phyloP scores from a whole-genome alignment of 2,329 filamentous ascomycete species.

The Achaetomium macrosporum region DNA sequence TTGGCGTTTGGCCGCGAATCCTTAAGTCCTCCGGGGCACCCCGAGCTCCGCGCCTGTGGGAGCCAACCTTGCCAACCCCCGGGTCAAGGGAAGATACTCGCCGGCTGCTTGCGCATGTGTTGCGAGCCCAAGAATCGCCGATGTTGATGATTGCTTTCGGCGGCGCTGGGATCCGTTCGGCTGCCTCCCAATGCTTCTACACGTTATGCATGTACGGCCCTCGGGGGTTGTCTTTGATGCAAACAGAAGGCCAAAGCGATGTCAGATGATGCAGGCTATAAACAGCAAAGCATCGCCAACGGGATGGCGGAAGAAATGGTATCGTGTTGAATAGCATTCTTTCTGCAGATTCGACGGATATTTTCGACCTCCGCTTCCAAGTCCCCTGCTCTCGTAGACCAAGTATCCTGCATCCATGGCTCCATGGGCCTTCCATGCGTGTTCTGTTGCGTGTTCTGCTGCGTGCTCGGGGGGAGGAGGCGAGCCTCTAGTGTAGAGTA shows the following conservation, averaged over 20 bases:
- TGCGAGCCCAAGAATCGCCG: background rate
- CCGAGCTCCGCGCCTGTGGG: conserved; percentile 7
- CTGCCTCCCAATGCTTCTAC: background rate
- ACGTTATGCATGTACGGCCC: background rate
- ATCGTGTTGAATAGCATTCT: conserved; percentile 11
- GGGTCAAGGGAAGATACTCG: background rate
- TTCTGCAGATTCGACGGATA: conserved; percentile 15
- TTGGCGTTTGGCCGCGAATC: conserved; percentile 1
- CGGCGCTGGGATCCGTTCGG: background rate
- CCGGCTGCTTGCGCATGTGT: background rate
- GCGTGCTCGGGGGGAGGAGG: background rate
- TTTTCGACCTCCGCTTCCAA: conserved; percentile 6
- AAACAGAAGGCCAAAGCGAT: conserved; percentile 2
- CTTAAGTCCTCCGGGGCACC: conserved; percentile 5
- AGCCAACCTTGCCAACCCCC: conserved; percentile 6
- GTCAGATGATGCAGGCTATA: conserved; percentile 12
- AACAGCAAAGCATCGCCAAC: background rate
- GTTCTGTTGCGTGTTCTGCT: background rate
- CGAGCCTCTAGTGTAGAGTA: no score
- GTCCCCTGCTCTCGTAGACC: background rate
- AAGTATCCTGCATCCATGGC: no score
- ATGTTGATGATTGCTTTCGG: background rate
- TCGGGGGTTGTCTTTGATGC: background rate
- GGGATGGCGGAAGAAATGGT: conserved; percentile 17
- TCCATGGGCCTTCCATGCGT: conserved; percentile 4